Base-by-base conservation (phyloP, 192 early-diverging fungal species). In the Pilobolus umbonatus region DNA sequence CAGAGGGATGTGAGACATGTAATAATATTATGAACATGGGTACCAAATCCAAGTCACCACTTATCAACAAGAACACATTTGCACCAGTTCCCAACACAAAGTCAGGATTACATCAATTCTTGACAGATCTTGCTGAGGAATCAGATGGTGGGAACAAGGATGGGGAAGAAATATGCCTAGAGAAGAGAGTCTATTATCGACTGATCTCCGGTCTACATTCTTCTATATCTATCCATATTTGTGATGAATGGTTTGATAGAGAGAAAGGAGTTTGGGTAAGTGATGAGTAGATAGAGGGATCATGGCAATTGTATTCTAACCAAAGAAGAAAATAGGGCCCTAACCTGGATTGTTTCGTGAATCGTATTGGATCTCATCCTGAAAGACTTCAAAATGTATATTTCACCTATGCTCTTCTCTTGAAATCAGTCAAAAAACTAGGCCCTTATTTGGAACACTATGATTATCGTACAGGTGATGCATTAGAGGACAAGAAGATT, bases 191-290 rank as follows among this genome's bases (percentile, higher is more conserved):
- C 3, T 95, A 90, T 64, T 87, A 88, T 64, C 75, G 82, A 9
- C 51, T 88, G 40, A 81, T 88, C 26, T 88, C 86, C 17, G 93
- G 97, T 8, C 80, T 99, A 26, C 98, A 99, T 67, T 78, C 94
- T 0, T 98, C 95, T 17, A 96, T 97, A 26, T 98, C 96, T 1
- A 91, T 93, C 7, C 95, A 99, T 72, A 96, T 99, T 52, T 99
- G 98, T 70, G 80, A 90, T 49, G 87, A 99, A 63, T 95, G 84
- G 72, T 85, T 96, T 58, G 86, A 99, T 63, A 77, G 84, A 38
- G 89, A 87, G 0, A 92, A 90, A 19, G 89, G 91, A 21, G 74
- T 77, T 63, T 99, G 98, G 98, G 88, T 88, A 78, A 47, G 67
- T 31, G 9, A 38, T 38, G 30, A 25, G 39, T 29, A 39, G n/a